A percentile compares a stretch with the other conserved stretches of the same genome.
Evolutionary conservation across 352 stramenopile genomes (phyloP).

Genomic region (Sclerospora graminicola): DNA sequence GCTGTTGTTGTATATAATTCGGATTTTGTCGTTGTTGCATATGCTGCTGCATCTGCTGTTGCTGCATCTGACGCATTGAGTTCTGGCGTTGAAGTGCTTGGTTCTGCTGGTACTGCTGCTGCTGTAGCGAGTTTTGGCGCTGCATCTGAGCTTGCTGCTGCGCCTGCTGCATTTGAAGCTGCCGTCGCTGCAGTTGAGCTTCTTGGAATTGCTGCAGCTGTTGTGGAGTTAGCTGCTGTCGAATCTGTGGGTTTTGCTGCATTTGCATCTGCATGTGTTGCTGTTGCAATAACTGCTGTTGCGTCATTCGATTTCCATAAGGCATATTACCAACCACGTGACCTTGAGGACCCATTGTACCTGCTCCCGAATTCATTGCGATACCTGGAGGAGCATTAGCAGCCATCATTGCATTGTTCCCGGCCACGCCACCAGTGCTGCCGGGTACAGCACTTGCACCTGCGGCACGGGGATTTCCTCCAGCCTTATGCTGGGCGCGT

Average conservation of each 20-base stretch:
- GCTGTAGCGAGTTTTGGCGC: conserved; percentile 44
- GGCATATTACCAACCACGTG: conserved; percentile 63
- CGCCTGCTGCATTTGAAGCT: conserved; percentile 49
- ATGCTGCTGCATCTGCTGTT: conserved; percentile 49
- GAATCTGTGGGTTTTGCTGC: conserved; percentile 71
- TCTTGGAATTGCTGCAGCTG: conserved; percentile 75
- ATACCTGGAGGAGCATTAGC: conserved; percentile 31
- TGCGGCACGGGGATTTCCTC: conserved; percentile 31
- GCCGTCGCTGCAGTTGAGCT: conserved; percentile 57
- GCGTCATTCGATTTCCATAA: conserved; percentile 68
- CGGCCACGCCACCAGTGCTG: conserved; percentile 11
- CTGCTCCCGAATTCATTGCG: conserved; percentile 36
- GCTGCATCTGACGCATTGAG: conserved; percentile 48
- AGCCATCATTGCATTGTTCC: conserved; percentile 39
- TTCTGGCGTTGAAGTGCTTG: conserved; percentile 41
- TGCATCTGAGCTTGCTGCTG: conserved; percentile 55
- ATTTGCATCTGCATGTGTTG: conserved; percentile 77
- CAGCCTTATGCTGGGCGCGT: conserved; percentile 67
- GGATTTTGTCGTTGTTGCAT: conserved; percentile 49
- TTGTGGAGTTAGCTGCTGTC: conserved; percentile 69
- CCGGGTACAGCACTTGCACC: conserved; percentile 24
- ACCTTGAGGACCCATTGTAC: conserved; percentile 43
- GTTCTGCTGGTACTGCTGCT: conserved; percentile 46
- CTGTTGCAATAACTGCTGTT: conserved; percentile 69
- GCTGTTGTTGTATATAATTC: conserved; percentile 51